Conservation (phyloP, 2,329 filamentous ascomycete genomes). For the Xylaria arbuscula region DNA sequence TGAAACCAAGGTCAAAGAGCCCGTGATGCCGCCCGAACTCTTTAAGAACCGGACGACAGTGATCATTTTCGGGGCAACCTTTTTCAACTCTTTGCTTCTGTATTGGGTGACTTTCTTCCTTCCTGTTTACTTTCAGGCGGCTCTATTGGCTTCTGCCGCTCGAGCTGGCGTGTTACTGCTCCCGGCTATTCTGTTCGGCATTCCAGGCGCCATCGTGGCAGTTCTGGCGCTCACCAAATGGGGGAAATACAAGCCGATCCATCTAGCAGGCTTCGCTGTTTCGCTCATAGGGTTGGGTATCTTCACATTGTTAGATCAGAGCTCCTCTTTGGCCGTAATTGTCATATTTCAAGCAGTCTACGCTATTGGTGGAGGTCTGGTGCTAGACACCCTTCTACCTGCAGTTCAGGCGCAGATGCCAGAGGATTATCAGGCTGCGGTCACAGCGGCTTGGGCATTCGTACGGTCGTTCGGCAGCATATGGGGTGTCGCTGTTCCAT, state of each 20-base stretch:
- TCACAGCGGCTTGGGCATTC: constrained; percentile 53
- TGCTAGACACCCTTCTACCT: constrained; percentile 7
- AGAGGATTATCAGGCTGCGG: constrained; percentile 38
- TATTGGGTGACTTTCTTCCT: constrained; percentile 54
- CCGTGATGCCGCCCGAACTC: constrained; percentile 56
- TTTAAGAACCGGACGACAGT: constrained; percentile 56
- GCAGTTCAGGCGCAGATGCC: constrained; percentile 7
- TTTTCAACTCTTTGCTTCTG: constrained; percentile 52
- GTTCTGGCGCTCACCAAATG: constrained; percentile 44
- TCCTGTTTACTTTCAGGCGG: constrained; percentile 58
- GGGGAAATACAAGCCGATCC: constrained; percentile 35
- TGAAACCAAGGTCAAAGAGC: constrained; percentile 37
- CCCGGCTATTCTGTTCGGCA: not conserved
- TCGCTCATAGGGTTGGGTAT: constrained; percentile 9
- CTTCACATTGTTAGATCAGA: not conserved
- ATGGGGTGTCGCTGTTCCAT: constrained; percentile 55
- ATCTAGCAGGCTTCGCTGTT: constrained; percentile 2
- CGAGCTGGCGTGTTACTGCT: constrained; percentile 1
- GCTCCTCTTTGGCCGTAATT: not conserved
- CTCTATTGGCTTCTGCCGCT: constrained; percentile 43
- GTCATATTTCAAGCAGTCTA: constrained; percentile 9
- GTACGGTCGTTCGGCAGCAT: constrained; percentile 54
- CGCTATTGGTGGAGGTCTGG: constrained; percentile 10
- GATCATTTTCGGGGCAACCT: constrained; percentile 49
- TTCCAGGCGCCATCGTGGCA: constrained; percentile 6